Evolutionary conservation across 352 stramenopile species (phyloP), one percentile per base, ranked within the genome.

Genomic region (Salisapilia sapeloensis): DNA sequence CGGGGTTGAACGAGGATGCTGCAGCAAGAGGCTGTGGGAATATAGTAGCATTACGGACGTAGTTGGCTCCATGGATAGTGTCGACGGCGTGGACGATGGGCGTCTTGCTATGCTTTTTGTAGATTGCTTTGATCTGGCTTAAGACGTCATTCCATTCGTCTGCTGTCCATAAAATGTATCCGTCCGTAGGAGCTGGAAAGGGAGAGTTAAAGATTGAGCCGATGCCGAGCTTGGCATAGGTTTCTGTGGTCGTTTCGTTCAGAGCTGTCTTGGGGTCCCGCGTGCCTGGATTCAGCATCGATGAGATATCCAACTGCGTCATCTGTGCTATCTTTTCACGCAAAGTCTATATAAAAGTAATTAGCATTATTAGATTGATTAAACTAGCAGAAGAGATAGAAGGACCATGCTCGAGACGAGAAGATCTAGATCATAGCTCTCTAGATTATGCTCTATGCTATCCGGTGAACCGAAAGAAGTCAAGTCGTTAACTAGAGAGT

Each of bases 291-390:
- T 81, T 53, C 43, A 81, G 48, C 48, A 91, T 58, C 21, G 81
- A 69, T 34, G 89, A 70, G 37, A 95, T 86, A 40, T 93, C 79
- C 44, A 95, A 67, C 50, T 95, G 79, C 16, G 75, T 80, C 79
- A 95, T 92, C 42, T 95, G 79, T 28, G 70, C 75, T 33, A 85
- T 49, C 36, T 78, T 81, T 47, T 78, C 54, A 0, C 42, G 56
- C 3, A 81, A 28, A 5, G 59, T 71, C n/a, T n/a, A n/a, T n/a
- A n/a, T n/a, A n/a, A n/a, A n/a, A n/a, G n/a, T n/a, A n/a, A n/a
- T n/a, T n/a, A n/a, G n/a, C n/a, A n/a, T n/a, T n/a, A n/a, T n/a
- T n/a, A n/a, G n/a, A n/a, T n/a, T n/a, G n/a, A n/a, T n/a, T n/a
- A n/a, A n/a, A n/a, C n/a, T n/a, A n/a, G n/a, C n/a, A n/a, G n/a